A percentile compares a stretch with the other conserved stretches of the same genome.
Conservation (phyloP, 768 basidiomycete species). For the Ramaria sp. region DNA sequence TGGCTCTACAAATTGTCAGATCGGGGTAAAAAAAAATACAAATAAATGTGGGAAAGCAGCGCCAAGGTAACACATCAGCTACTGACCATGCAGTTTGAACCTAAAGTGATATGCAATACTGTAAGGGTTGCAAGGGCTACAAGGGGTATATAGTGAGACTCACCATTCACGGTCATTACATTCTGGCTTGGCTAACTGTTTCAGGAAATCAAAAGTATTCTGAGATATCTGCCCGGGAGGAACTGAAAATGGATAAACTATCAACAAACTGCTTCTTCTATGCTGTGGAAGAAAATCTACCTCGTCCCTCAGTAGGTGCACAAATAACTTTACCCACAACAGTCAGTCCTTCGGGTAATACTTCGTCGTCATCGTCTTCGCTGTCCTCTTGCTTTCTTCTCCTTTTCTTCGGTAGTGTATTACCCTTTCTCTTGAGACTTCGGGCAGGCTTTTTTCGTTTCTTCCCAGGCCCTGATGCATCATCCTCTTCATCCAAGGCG, state of each 20-base stretch:
- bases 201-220: conserved; percentile 75
- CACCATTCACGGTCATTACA: conserved; percentile 83
- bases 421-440: conserved; percentile 14
- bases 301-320: conserved; percentile 75
- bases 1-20: conserved; percentile 37
- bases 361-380: conserved; percentile 30
- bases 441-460: background rate
- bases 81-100: conserved; percentile 71
- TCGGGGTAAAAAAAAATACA: background rate
- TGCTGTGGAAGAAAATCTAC: conserved; percentile 27
- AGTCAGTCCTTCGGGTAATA: conserved; percentile 53
- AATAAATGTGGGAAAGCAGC: background rate
- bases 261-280: background rate
- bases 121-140: background rate
- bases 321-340: conserved; percentile 68
- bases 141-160: conserved; percentile 12
- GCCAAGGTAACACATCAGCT: background rate
- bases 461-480: conserved; percentile 11
- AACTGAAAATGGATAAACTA: conserved; percentile 29
- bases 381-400: conserved; percentile 18
- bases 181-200: conserved; percentile 55
- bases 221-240: conserved; percentile 78
- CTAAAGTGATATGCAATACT: conserved; percentile 24
- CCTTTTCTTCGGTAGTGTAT: conserved; percentile 16
- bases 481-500: conserved; percentile 23